Conservation (phyloP, 2,329 filamentous ascomycete species). For the Thielaviopsis populi region DNA sequence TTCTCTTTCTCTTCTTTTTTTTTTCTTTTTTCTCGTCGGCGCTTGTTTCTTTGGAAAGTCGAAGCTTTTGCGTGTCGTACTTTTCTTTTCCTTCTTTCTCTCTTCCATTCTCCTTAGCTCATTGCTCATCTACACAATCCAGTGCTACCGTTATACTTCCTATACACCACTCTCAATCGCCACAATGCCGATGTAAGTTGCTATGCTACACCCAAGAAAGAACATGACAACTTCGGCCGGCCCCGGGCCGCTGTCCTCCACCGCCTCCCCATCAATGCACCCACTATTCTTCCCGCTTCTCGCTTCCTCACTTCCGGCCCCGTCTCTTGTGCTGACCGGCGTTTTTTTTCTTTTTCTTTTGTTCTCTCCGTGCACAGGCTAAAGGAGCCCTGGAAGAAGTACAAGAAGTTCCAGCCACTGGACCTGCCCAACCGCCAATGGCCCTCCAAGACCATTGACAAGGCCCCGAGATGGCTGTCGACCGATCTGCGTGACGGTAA, state of each 20-base stretch:
- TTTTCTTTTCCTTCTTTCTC: neutral
- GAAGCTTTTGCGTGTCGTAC: neutral
- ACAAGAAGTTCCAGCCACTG: constrained; percentile 46
- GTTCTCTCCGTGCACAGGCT: constrained; percentile 35
- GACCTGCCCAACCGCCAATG: constrained; percentile 61
- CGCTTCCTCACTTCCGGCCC: neutral
- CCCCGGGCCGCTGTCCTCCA: too few species aligned
- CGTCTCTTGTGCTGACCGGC: neutral
- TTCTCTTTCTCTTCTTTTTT: neutral
- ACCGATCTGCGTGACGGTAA: constrained; percentile 86
- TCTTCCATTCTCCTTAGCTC: neutral
- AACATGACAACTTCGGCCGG: neutral
- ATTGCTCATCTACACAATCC: neutral
- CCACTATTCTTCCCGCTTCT: neutral
- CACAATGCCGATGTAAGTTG: constrained; percentile 17
- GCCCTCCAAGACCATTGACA: constrained; percentile 68
- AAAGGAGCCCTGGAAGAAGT: constrained; percentile 62
- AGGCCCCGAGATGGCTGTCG: constrained; percentile 79
- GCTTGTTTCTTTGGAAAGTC: neutral
- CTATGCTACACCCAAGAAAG: neutral
- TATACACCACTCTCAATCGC: neutral
- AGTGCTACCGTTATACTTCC: neutral
- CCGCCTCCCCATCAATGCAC: neutral
- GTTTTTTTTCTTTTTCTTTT: neutral
- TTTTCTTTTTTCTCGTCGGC: constrained; percentile 1